Evolutionary conservation across 768 basidiomycete species (phyloP).

Genomic region (Mycena polygramma): DNA sequence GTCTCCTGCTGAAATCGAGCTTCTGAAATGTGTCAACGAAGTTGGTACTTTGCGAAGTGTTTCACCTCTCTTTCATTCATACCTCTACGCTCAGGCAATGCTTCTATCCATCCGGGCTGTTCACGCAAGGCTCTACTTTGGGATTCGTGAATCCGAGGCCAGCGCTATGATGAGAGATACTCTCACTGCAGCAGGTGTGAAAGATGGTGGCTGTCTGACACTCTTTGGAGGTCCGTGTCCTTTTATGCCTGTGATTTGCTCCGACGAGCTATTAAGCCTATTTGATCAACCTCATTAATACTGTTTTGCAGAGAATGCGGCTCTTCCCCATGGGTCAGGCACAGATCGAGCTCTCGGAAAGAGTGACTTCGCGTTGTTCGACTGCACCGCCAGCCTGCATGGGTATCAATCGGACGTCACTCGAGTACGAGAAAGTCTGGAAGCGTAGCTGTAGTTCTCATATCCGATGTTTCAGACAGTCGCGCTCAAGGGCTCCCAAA

Average conservation of each 20-base stretch:
- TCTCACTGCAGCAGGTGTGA: slow-evolving; percentile 70
- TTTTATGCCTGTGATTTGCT: too few relatives aligned
- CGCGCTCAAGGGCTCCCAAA: slow-evolving; percentile 67
- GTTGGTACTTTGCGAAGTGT: slow-evolving; percentile 50
- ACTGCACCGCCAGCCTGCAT: slow-evolving; percentile 77
- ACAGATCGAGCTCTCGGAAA: slow-evolving; percentile 70
- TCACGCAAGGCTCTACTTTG: slow-evolving; percentile 70
- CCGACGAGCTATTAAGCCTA: not conserved
- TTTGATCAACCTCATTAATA: slow-evolving; percentile 9
- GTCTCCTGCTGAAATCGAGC: slow-evolving; percentile 74
- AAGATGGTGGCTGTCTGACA: slow-evolving; percentile 70
- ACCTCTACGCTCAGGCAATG: slow-evolving; percentile 71
- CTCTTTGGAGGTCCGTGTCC: slow-evolving; percentile 79
- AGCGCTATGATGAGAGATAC: slow-evolving; percentile 68
- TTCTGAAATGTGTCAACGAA: slow-evolving; percentile 86
- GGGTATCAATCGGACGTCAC: slow-evolving; percentile 87
- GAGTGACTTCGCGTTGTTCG: slow-evolving; percentile 80
- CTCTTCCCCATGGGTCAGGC: slow-evolving; percentile 86
- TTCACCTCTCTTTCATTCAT: not conserved
- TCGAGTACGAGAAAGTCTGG: slow-evolving; percentile 56
- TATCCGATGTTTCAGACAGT: slow-evolving; percentile 63
- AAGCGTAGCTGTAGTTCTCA: slow-evolving; percentile 32
- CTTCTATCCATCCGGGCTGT: slow-evolving; percentile 79
- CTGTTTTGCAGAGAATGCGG: slow-evolving; percentile 77
- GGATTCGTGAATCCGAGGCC: slow-evolving; percentile 83